Percentiles rank a stretch among this genome's conserved stretches.
Conservation (phyloP, 805 yeast genomes). For the Saccharomycopsis sp. region DNA sequence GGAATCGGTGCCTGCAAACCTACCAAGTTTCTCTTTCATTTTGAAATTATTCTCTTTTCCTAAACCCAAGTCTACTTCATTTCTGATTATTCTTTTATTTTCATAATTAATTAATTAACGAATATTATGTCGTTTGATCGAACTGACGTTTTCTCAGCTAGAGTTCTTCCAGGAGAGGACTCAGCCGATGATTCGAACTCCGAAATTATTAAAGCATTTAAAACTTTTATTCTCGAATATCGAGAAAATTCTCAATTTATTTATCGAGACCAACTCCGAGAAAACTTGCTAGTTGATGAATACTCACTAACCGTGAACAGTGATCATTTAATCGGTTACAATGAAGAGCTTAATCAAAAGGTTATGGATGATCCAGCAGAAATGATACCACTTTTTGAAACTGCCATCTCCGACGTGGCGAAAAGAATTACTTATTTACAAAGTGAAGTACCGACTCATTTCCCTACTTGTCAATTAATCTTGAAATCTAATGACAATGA, state of each 20-base stretch:
- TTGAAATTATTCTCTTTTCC: too few relatives aligned
- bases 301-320: constrained; percentile 68
- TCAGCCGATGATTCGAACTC: constrained; percentile 54
- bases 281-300: constrained; percentile 70
- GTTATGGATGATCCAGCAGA: constrained; percentile 83
- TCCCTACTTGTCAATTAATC: constrained; percentile 82
- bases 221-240: constrained; percentile 76
- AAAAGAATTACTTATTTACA: constrained; percentile 50
- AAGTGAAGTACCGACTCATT: constrained; percentile 39
- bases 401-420: constrained; percentile 80
- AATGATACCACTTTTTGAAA: constrained; percentile 79
- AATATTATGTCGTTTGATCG: constrained; percentile 72
- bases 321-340: constrained; percentile 80
- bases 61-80: too few relatives aligned
- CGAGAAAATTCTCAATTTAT: constrained; percentile 75
- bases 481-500: constrained; percentile 65
- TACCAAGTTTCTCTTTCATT: too few relatives aligned
- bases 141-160: constrained; percentile 66
- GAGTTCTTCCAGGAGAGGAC: constrained; percentile 81
- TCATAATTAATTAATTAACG: too few relatives aligned
- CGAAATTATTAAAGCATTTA: constrained; percentile 71
- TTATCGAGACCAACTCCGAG: constrained; percentile 86
- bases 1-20: too few relatives aligned
- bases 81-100: too few relatives aligned
- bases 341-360: constrained; percentile 82